These are phyloP conservation scores for Leccinum variicolor DNA, from an alignment of 768 basidiomycete species.

Conservation along the genomic window DNA sequence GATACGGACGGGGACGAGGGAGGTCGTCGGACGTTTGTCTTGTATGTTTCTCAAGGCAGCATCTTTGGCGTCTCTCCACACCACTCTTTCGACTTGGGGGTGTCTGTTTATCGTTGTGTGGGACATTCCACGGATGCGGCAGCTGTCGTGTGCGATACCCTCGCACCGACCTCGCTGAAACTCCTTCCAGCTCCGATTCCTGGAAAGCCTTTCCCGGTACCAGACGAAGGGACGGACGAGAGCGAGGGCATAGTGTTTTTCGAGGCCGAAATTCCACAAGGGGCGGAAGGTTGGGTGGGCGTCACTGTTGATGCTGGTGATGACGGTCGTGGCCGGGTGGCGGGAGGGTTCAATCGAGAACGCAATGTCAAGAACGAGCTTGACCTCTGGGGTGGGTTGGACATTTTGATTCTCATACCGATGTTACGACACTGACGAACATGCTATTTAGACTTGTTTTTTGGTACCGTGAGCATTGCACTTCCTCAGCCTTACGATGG, in stretches of 20 bases:
- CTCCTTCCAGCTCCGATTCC: conserved; percentile 61
- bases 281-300: conserved; percentile 43
- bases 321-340: conserved; percentile 59
- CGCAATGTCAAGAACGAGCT: conserved; percentile 32
- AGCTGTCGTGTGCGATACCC: conserved; percentile 33
- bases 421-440: conserved; percentile 8
- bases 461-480: conserved; percentile 33
- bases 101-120: conserved; percentile 47
- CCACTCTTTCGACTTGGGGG: conserved; percentile 40
- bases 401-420: neutral
- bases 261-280: conserved; percentile 43
- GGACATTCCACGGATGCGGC: conserved; percentile 17
- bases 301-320: conserved; percentile 47
- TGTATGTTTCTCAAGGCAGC: conserved; percentile 62
- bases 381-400: conserved; percentile 40
- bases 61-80: conserved; percentile 51
- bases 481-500: conserved; percentile 25
- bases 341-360: conserved; percentile 47
- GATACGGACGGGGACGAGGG: neutral
- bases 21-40: conserved; percentile 37
- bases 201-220: conserved; percentile 57
- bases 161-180: conserved; percentile 48
- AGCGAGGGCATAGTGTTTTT: conserved; percentile 70
- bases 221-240: conserved; percentile 68
- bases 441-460: conserved; percentile 37